Base-by-base conservation (phyloP, 768 basidiomycete species). In the Rhodotorula taiwanensis region DNA sequence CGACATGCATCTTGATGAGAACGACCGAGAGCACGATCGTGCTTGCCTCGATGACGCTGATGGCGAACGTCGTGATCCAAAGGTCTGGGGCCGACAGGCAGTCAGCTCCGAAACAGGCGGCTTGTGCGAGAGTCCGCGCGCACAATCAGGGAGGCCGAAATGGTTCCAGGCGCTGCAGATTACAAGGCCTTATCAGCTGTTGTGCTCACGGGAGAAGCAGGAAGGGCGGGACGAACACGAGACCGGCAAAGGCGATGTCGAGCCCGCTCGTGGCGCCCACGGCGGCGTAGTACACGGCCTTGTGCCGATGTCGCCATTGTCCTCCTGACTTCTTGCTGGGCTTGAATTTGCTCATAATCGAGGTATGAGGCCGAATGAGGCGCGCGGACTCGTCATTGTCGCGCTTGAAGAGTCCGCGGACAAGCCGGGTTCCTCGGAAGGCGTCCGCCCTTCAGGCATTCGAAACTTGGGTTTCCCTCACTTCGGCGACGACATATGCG, bases 401-500 rank as follows among this genome's bases (percentile, higher is more conserved):
- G n/a, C 36, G 36, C 16, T 9, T 16, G 50, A 33, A 33, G 34
- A 6, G 25, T 30, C 27, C 41, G 27, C 27, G 53, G 53, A 42
- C 39, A 0, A 28, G 48, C 27, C 28, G 48, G n/a, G n/a, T n/a
- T n/a, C n/a, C n/a, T n/a, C n/a, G n/a, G n/a, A n/a, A n/a, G n/a
- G n/a, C n/a, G n/a, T n/a, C n/a, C n/a, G n/a, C n/a, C n/a, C n/a
- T n/a, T n/a, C n/a, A n/a, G n/a, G n/a, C n/a, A n/a, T n/a, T n/a
- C n/a, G n/a, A n/a, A n/a, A n/a, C n/a, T n/a, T n/a, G n/a, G n/a
- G n/a, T n/a, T n/a, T n/a, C n/a, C n/a, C n/a, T n/a, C n/a, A n/a
- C n/a, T 36, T 67, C 65, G 0, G 48, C 64, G 18, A 70, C 57
- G 34, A 60, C 61, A 25, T 60, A 61, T 2, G 69, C 66, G 28